phyloP scores from a whole-genome alignment of 1,139 yeast genomes.

The Starmera stellimalicola region DNA sequence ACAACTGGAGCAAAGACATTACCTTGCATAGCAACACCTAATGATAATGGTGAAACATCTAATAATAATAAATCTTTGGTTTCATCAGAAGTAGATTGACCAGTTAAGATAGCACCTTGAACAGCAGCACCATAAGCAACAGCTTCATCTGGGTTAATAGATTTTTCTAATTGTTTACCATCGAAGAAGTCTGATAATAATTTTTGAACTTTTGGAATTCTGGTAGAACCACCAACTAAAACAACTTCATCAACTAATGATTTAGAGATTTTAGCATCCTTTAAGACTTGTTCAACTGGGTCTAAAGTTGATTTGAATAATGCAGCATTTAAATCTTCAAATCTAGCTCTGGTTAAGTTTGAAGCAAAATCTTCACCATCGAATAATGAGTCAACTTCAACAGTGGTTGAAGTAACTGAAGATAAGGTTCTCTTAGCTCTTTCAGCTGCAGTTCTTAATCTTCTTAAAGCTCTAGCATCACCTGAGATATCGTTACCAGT shows the following conservation, averaged over 20 bases:
- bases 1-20: slow-evolving; percentile 98
- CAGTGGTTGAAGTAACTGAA: slow-evolving; percentile 91
- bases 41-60: slow-evolving; percentile 97
- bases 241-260: slow-evolving; percentile 90
- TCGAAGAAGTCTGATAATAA: slow-evolving; percentile 96
- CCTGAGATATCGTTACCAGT: slow-evolving; percentile 85
- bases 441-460: slow-evolving; percentile 98
- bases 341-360: slow-evolving; percentile 97
- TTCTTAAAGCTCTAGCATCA: slow-evolving; percentile 95
- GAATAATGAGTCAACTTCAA: slow-evolving; percentile 92
- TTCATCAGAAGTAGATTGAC: slow-evolving; percentile 95
- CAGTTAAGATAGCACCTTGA: slow-evolving; percentile 98
- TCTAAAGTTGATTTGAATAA: slow-evolving; percentile 93
- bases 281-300: slow-evolving; percentile 97
- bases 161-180: slow-evolving; percentile 93
- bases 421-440: slow-evolving; percentile 99
- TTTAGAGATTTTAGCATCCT: slow-evolving; percentile 90
- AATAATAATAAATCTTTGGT: slow-evolving; percentile 94
- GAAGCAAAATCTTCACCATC: slow-evolving; percentile 97
- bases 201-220: slow-evolving; percentile 99
- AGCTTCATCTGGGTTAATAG: slow-evolving; percentile 99
- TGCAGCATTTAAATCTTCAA: slow-evolving; percentile 95
- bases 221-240: slow-evolving; percentile 99
- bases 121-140: slow-evolving; percentile 99
- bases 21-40: slow-evolving; percentile 99